Conservation (phyloP, 2,329 filamentous ascomycete genomes). For the Xylaria digitata region DNA sequence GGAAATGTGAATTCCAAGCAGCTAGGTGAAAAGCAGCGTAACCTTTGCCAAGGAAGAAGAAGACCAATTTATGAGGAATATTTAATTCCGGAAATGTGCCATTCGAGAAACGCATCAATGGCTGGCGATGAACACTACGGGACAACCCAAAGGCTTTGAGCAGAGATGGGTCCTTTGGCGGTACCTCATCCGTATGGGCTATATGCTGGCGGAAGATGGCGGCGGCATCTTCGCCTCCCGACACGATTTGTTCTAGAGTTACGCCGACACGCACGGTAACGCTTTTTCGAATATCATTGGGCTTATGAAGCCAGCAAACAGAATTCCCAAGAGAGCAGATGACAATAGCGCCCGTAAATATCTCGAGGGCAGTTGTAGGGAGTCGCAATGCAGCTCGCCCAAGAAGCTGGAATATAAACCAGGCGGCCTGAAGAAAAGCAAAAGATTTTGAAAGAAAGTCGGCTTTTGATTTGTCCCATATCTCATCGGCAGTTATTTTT, state of each 20-base stretch:
- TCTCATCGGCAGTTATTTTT: constrained; percentile 4
- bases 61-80: background rate
- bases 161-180: too few relatives aligned
- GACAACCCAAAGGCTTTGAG: too few relatives aligned
- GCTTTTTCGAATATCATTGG: constrained; percentile 1
- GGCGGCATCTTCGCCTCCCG: background rate
- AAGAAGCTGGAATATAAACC: constrained; percentile 3
- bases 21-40: background rate
- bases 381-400: background rate
- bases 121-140: background rate
- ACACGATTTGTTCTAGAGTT: background rate
- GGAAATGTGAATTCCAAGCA: constrained; percentile 10
- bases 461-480: constrained; percentile 20
- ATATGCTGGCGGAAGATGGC: background rate
- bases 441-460: background rate
- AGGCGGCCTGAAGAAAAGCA: background rate
- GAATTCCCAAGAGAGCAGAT: background rate
- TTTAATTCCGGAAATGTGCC: background rate
- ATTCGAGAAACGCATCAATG: background rate
- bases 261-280: background rate
- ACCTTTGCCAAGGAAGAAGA: constrained; percentile 10
- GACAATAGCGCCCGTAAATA: background rate
- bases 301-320: background rate
- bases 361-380: background rate
- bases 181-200: background rate